phyloP scores from a whole-genome alignment of 495 filamentous ascomycete genomes.

The Lasiosphaeris hirsuta region DNA sequence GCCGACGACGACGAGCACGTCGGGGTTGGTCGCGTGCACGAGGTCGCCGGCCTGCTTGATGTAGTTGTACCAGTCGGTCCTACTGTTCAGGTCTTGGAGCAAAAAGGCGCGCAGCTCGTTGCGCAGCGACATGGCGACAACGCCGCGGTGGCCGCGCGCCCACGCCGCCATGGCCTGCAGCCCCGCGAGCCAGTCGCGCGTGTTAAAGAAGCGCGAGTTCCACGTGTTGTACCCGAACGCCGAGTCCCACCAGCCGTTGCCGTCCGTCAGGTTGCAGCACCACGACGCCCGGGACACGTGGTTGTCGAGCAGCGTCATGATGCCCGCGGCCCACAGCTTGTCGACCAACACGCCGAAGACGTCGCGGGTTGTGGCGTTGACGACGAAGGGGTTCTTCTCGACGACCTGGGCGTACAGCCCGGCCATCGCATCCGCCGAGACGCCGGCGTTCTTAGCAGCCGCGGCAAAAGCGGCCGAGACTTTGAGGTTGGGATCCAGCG shows the following conservation, averaged over 20 bases:
- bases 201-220: constrained; percentile 48
- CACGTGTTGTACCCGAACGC: constrained; percentile 40
- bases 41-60: constrained; percentile 37
- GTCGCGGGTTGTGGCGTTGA: constrained; percentile 28
- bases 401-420: constrained; percentile 33
- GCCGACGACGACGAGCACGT: constrained; percentile 45
- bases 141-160: constrained; percentile 35
- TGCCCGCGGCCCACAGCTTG: constrained; percentile 33
- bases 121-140: constrained; percentile 46
- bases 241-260: constrained; percentile 53
- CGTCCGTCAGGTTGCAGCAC: constrained; percentile 50
- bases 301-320: constrained; percentile 52
- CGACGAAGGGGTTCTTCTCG: constrained; percentile 41
- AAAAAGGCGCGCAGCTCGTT: constrained; percentile 49
- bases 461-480: constrained; percentile 41
- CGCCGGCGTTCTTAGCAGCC: constrained; percentile 35
- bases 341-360: constrained; percentile 42
- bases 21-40: constrained; percentile 42
- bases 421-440: constrained; percentile 28
- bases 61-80: constrained; percentile 45
- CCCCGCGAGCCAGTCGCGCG: constrained; percentile 40
- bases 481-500: constrained; percentile 35
- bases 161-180: constrained; percentile 42
- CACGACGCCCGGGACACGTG: constrained; percentile 48
- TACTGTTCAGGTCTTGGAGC: constrained; percentile 37